These are phyloP conservation scores for Obelidium mucronatum DNA, from an alignment of 192 early-diverging fungal genomes.

Conservation along the genomic window DNA sequence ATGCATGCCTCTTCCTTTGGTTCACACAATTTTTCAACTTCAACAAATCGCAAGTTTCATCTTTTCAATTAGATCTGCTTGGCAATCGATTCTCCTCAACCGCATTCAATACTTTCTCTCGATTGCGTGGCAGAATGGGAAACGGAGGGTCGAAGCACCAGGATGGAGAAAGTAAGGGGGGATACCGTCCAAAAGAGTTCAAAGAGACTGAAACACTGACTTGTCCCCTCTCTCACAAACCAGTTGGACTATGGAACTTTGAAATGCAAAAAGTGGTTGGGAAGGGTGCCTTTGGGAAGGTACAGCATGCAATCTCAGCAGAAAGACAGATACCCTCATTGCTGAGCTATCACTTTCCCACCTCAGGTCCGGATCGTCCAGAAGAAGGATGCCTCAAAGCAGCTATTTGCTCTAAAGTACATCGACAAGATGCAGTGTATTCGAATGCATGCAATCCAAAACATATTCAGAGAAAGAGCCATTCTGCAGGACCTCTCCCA, in stretches of 20 bases:
- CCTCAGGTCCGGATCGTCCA: constrained; percentile 80
- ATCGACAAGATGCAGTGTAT: constrained; percentile 97
- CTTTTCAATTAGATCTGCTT: no score
- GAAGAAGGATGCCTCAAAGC: constrained; percentile 73
- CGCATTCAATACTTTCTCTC: no score
- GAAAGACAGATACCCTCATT: constrained; percentile 2
- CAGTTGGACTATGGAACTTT: constrained; percentile 89
- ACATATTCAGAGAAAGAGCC: constrained; percentile 89
- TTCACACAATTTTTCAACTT: no score
- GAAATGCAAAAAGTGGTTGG: constrained; percentile 89
- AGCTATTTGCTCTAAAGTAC: constrained; percentile 93
- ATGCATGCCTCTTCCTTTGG: no score
- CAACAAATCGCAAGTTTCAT: no score
- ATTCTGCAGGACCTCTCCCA: constrained; percentile 64
- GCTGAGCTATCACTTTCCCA: no score
- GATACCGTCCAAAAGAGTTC: no score
- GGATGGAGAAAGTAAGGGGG: background rate
- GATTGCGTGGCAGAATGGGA: no score
- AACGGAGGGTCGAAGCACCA: background rate
- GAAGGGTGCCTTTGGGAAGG: constrained; percentile 97
- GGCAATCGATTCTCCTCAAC: no score
- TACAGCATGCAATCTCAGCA: constrained; percentile 37
- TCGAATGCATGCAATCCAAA: constrained; percentile 81
- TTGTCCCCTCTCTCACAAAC: background rate
- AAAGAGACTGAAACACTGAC: no score